Base-by-base conservation (phyloP, 169 alveolate genomes). In the Theileria orientalis region DNA sequence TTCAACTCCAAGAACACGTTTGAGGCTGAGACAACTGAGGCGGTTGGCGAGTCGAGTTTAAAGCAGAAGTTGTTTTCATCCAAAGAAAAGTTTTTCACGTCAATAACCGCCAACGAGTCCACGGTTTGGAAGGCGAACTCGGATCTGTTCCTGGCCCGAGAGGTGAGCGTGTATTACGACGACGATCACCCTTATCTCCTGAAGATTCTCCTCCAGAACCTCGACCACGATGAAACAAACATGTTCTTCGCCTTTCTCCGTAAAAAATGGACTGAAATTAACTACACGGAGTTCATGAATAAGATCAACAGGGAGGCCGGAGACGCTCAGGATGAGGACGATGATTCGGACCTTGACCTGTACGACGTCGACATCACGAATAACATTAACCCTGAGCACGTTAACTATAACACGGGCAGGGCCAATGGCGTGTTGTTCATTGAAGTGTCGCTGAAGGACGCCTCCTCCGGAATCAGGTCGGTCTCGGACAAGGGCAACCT, bases 321-420 rank as follows among this genome's bases (percentile, higher is more conserved):
- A 9, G 63, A 33, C 27, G 8, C 27, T 27, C 32, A 54, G 11
- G 63, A 54, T 2, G 11, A 16, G 2, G n/a, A 27, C 1, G 63
- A 6, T 9, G 63, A 27, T 19, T 33, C 63, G 11, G 63, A 33
- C n/a, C 42, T 54, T 25, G 63, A 54, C 11, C 63, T 54, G 23
- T 54, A 13, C n/a, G 63, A 54, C 63, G 63, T 54, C n/a, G 63
- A 54, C n/a, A 54, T 54, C 8, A 54, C 63, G 8, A 54, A 54
- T 14, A 54, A 54, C 33, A 54, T 54, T 33, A 54, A 54, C 37
- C 32, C 63, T 25, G 63, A 54, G 11, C 32, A 54, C n/a, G 63
- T 54, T 54, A 13, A 1, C 8, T 54, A 54, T 25, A 33, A 8
- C n/a, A 13, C 63, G n/a, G 27, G 42, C 11, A 54, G n/a, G 63